Percentiles rank a stretch among this genome's conserved stretches.
Evolutionary conservation across 371 early-diverging fungal genomes (phyloP).

Genomic region (Actinomortierella wolfii): DNA sequence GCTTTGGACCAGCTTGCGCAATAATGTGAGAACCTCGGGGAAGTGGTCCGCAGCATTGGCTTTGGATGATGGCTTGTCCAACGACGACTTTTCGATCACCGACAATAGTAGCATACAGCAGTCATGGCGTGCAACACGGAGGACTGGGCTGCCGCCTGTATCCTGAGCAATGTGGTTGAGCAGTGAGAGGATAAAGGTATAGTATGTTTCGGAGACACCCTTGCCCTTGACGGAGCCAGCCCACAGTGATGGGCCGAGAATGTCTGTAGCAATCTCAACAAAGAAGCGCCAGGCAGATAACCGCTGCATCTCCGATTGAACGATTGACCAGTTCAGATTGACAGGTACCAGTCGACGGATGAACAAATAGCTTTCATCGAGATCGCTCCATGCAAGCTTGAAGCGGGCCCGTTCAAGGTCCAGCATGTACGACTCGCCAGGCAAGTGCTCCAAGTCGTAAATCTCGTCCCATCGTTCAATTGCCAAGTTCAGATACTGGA

Average conservation of each 20-base stretch:
- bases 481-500: constrained; percentile 30
- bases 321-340: constrained; percentile 41
- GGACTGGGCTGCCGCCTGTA: constrained; percentile 48
- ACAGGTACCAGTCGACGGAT: constrained; percentile 26
- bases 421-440: constrained; percentile 40
- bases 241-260: constrained; percentile 27
- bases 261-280: constrained; percentile 24
- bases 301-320: constrained; percentile 39
- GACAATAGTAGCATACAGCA: constrained; percentile 33
- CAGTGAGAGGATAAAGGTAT: constrained; percentile 28
- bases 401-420: constrained; percentile 23
- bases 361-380: constrained; percentile 15
- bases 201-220: constrained; percentile 18
- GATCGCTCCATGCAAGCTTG: constrained; percentile 30
- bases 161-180: constrained; percentile 49
- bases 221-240: constrained; percentile 6
- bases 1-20: constrained; percentile 54
- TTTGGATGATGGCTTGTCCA: constrained; percentile 27
- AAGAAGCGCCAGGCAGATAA: constrained; percentile 45
- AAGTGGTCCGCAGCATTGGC: constrained; percentile 34
- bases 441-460: constrained; percentile 29
- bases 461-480: constrained; percentile 38
- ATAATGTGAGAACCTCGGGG: constrained; percentile 49
- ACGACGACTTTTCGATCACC: constrained; percentile 33
- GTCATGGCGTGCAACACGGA: constrained; percentile 27